Conservation (phyloP, 2,329 filamentous ascomycete genomes). For the Colletotrichum sp. region DNA sequence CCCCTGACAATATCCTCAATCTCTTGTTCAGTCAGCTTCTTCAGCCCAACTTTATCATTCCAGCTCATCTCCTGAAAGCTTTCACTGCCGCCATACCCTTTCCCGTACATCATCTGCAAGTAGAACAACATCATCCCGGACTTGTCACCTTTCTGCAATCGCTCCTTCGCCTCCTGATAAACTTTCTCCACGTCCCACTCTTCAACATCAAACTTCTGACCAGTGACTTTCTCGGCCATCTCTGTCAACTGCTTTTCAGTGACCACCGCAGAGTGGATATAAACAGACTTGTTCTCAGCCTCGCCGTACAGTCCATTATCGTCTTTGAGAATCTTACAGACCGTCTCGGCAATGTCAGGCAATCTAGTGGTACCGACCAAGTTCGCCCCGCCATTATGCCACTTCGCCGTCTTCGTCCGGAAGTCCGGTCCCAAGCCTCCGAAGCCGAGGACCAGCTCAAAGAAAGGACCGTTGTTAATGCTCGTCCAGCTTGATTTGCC, state of each 20-base stretch:
- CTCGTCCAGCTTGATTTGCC: conserved; percentile 32
- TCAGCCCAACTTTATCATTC: not conserved
- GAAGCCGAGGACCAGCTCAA: conserved; percentile 25
- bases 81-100: conserved; percentile 4
- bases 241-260: conserved; percentile 56
- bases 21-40: not conserved
- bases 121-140: conserved; percentile 1
- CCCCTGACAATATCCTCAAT: not conserved
- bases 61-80: conserved; percentile 13
- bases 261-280: conserved; percentile 52
- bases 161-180: not conserved
- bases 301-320: conserved; percentile 38
- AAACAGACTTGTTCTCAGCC: conserved; percentile 59
- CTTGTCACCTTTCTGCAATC: not conserved
- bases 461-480: conserved; percentile 47
- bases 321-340: conserved; percentile 45
- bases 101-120: conserved; percentile 8
- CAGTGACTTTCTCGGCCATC: conserved; percentile 24
- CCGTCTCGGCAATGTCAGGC: conserved; percentile 48
- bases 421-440: conserved; percentile 21
- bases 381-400: conserved; percentile 54
- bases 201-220: not conserved
- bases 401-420: conserved; percentile 33
- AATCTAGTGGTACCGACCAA: conserved; percentile 52
- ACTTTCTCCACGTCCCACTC: not conserved